Percentiles rank a stretch among this genome's conserved stretches.
Conservation (phyloP, 257 asterid genomes). For the Solanum virginianum region DNA sequence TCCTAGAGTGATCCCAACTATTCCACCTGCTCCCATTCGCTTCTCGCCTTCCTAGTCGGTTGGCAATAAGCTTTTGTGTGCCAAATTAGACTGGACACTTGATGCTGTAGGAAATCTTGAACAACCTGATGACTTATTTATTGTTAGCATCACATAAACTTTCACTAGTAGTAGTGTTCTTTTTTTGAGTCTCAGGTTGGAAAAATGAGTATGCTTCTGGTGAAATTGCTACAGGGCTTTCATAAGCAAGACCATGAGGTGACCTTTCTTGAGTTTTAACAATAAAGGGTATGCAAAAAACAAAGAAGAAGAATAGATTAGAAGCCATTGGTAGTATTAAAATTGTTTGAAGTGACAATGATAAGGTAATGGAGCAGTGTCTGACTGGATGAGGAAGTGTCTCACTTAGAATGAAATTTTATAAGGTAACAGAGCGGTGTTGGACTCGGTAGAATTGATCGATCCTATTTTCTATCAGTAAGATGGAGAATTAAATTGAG, state of each 20-base stretch:
- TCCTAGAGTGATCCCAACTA: constrained; percentile 15
- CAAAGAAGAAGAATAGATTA: constrained; percentile 3
- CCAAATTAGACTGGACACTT: constrained; percentile 20
- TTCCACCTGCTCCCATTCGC: constrained; percentile 10
- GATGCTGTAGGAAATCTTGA: constrained; percentile 30
- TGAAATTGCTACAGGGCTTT: constrained; percentile 23
- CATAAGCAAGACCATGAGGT: constrained; percentile 25
- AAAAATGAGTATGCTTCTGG: constrained; percentile 36
- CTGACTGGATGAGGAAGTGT: neutral
- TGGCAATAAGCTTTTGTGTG: constrained; percentile 9
- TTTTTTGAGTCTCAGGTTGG: constrained; percentile 18
- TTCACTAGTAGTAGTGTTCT: neutral
- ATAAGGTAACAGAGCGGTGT: neutral
- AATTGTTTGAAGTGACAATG: neutral
- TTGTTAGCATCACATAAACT: neutral
- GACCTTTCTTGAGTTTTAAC: constrained; percentile 23
- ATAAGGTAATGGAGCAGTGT: neutral
- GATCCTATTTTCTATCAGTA: no score
- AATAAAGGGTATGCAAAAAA: neutral
- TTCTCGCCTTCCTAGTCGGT: neutral
- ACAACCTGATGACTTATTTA: neutral
- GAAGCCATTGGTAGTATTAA: constrained; percentile 11
- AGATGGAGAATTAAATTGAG: no score
- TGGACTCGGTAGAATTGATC: no score
- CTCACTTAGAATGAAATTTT: neutral